Evolutionary conservation across 106 monocot genomes (phyloP), one percentile per base, ranked within the genome.

Genomic region (Dendrobium catenatum): DNA sequence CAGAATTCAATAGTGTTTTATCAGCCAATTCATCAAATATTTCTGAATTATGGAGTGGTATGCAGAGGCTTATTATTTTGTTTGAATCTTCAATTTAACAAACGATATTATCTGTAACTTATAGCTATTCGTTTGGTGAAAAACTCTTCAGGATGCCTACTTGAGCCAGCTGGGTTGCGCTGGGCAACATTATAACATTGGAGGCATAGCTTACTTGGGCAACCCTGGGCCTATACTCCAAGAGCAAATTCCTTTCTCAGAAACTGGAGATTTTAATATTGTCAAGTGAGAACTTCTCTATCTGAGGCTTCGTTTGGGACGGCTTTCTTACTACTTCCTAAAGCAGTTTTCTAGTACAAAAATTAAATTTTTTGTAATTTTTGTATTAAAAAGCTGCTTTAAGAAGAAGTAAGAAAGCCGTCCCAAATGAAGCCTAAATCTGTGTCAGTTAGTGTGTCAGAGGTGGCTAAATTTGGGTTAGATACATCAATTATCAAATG

Each of bases 131-230:
- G 2, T 37, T 16, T 42, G 2, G 9, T 29, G 20, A 20, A 42
- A 48, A 66, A 72, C 33, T 80, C 47, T 77, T 66, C 83, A 92
- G 92, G 82, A 86, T 88, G 89, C 88, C 49, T 92, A 92, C 66
- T 55, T 92, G 29, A 92, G 92, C 82, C 73, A 78, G 67, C 80
- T 78, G 48, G 79, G 88, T 18, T 86, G 84, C 78, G 78, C 73
- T 55, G 84, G 86, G 9, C 78, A 78, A 48, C 82, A 56, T 77
- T 78, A 72, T 22, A 75, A 33, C 55, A 72, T 72, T 48, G 80
- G 56, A 55, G 82, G 80, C 55, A 79, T 85, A n/a, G 11, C 76
- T 77, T 84, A 86, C 73, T 80, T 92, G 61, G 88, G 87, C 42
- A 82, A 86, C 79, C 87, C 86, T n/a, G 81, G 84, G 42, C 82